Evolutionary conservation across 345 rosid genomes (phyloP), one percentile per base, ranked within the genome.

Genomic region (Heritiera littoralis): DNA sequence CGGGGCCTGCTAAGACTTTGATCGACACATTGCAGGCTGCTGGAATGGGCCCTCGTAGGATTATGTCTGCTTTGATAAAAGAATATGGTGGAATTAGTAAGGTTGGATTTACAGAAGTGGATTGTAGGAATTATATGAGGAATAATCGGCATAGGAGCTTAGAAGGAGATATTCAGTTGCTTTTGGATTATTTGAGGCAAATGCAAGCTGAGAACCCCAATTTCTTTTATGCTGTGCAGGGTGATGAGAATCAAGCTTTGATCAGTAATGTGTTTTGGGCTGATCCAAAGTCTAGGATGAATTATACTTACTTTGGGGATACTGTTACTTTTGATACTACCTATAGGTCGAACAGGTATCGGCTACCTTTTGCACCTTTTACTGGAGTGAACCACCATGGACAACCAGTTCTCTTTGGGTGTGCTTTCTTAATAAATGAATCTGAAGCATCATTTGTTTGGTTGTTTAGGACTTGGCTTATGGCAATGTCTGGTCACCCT

Each of bases 11-110:
- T 12, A 88, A 88, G 87, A 83, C 89, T 76, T 80, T 88, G 82
- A 88, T 88, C 2, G 91, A 88, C 81, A 88, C 91, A 0, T 73
- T 88, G 85, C 91, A 88, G 80, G 91, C 91, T 30, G 91, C 91
- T 6, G 91, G 91, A 23, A 84, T 86, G 91, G 91, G 91, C 11
- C 91, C 91, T 58, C 88, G 91, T 30, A 79, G 88, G 79, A 88
- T 88, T 28, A 88, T 88, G 91, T 88, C 91, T 1, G 88, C 88
- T 14, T 74, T 86, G 15, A 88, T 88, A 68, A 88, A 88, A 79
- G 91, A 88, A 76, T 86, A 85, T 49, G 89, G 91, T 75, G 91
- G 91, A 48, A 88, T 88, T 35, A 88, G 87, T 73, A 88, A 83
- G 63, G 89, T 88, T 58, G 91, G 89, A 35, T 88, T 88, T 75